A percentile compares a stretch with the other conserved stretches of the same genome.
Evolutionary conservation across 495 filamentous ascomycete species (phyloP).

Genomic region (Ramalina peruviana): DNA sequence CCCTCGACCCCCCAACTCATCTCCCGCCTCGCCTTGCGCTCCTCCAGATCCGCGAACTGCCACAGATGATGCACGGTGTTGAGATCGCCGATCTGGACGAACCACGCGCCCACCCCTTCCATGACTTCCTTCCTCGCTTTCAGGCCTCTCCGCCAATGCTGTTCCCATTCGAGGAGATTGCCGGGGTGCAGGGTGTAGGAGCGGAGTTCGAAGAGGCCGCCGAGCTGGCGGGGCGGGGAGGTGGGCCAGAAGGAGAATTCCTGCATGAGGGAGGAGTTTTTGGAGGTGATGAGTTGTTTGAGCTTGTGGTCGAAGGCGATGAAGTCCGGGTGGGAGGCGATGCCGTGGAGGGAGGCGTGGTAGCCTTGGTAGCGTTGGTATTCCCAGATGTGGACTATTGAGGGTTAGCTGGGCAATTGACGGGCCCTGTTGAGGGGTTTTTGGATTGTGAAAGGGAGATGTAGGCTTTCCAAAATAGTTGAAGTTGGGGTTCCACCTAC

Average conservation of each 20-base stretch:
- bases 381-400: conserved; percentile 92
- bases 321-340: conserved; percentile 68
- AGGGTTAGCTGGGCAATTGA: conserved; percentile 9
- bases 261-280: conserved; percentile 89
- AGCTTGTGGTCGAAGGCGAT: conserved; percentile 68
- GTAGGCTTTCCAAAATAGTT: too few species aligned
- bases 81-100: conserved; percentile 92
- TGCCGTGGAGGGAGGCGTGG: conserved; percentile 76
- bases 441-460: neutral
- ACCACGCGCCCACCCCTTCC: conserved; percentile 98
- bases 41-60: conserved; percentile 95
- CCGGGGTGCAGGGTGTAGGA: conserved; percentile 95
- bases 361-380: conserved; percentile 96
- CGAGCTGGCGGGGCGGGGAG: conserved; percentile 73
- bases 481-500: conserved; percentile 34
- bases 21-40: conserved; percentile 80
- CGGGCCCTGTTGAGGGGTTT: neutral
- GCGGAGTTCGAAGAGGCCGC: conserved; percentile 89
- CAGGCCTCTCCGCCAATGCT: conserved; percentile 88
- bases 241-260: conserved; percentile 99
- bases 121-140: conserved; percentile 86
- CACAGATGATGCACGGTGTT: conserved; percentile 97
- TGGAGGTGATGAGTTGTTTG: conserved; percentile 63
- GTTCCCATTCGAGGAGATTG: conserved; percentile 95
- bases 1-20: conserved; percentile 91